Evolutionary conservation across 805 yeast species (phyloP), one percentile per base, ranked within the genome.

Genomic region (Suhomyces sp.): DNA sequence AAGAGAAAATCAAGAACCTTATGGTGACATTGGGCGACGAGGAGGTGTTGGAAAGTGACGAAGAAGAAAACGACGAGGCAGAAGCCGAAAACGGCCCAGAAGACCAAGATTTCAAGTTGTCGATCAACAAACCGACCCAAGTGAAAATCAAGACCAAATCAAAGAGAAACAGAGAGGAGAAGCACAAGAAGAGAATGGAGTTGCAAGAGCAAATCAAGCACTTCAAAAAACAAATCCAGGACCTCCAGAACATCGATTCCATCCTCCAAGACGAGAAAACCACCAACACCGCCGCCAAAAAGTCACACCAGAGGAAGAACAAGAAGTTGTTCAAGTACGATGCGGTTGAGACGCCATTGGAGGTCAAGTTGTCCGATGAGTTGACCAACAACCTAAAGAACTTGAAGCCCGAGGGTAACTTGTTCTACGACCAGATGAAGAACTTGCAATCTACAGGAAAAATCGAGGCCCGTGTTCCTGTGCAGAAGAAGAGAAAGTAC

Each of bases 351-450:
- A 68, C 67, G 13, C 78, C 79, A n/a, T 63, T 82, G 50, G 86
- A 93, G 62, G 87, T 94, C 26, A 93, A 94, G 71, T 80, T 94
- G 49, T 83, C 96, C 24, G 93, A 90, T 65, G 99, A 94, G 70
- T 78, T 94, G 58, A 84, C 87, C 33, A 96, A 88, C 62, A 88
- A 96, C 13, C 76, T 94, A 61, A 83, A 97, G 68, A 82, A 84
- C 57, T 74, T 94, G 64, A 88, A 83, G 65, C 94, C 98, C 0
- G 99, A 94, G 73, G 98, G 98, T 15, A 89, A 87, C 66, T 72
- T 90, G 53, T 76, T 90, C 45, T 84, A 86, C 58, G 97, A 92
- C 66, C 85, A 90, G 54, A 84, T 93, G 84, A 80, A 85, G 68
- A 82, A 81, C 55, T 68, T 93, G 57, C 98, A 94, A 73, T 83